Base-by-base conservation (phyloP, 768 basidiomycete species). In the Termitomyces sp. region DNA sequence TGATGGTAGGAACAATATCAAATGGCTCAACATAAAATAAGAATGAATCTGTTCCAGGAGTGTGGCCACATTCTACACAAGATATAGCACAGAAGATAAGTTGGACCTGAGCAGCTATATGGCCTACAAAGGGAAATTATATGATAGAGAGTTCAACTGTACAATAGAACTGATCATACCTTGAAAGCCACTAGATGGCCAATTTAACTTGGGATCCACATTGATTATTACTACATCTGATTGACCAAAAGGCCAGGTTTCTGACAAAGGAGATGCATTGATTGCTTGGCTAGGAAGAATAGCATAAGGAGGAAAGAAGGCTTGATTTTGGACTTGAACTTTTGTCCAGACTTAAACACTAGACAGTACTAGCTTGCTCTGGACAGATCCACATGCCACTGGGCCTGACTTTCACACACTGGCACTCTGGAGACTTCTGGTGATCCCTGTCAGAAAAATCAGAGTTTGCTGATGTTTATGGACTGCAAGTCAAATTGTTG, bases 11-110 rank as follows among this genome's bases (percentile, higher is more conserved):
- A 14, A 67, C 36, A 20, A 65, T 55, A 36, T 62, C 50, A 26
- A 66, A 68, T 3, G 52, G 52, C 20, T 63, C 58, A 3, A 62
- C 57, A 50, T 66, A 68, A 9, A 53, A 56, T 18, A 37, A 37
- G 16, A n/a, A n/a, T n/a, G 37, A 37, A 18, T 37, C 37, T 18
- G 1, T 37, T 37, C 16, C 37, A 2, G 37, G 5, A n/a, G 1
- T 18, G 12, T 37, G 16, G 1, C 34, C 10, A 36, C 14, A 14
- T 36, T 13, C 34, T 36, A 13, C 12, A 2, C 1, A n/a, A 13
- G 34, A 13, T 20, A 64, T 58, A 14, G 54, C 44, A 2, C 56
- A 42, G 24, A 66, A 53, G 12, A 66, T 62, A 24, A 64, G 27
- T 3, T 43, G 33, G 4, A 66, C 22, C 24, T 66, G 60, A 10